Conservation (phyloP, 352 stramenopile species). For the Pythium rhizo-oryzae region DNA sequence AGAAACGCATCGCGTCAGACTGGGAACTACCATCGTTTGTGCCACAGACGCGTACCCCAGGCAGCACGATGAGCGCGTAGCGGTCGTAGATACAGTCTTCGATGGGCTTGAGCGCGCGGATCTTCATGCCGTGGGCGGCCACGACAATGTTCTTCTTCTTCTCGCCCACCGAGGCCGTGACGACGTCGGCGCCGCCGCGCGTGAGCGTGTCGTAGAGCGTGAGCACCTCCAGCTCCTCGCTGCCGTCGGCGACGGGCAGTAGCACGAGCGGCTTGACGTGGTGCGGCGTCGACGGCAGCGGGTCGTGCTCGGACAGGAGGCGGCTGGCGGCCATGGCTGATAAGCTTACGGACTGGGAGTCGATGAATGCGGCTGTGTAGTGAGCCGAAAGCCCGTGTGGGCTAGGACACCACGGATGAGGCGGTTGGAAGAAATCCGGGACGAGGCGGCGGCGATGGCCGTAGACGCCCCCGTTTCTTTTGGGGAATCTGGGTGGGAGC, state of each 20-base stretch:
- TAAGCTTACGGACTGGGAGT: neutral
- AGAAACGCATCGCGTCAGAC: neutral
- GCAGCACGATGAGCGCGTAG: conserved; percentile 75
- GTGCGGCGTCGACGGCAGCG: conserved; percentile 23
- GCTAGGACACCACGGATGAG: conserved; percentile 5
- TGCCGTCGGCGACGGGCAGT: conserved; percentile 61
- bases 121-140: conserved; percentile 58
- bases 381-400: neutral
- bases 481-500: no score
- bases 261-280: conserved; percentile 64
- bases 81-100: conserved; percentile 63
- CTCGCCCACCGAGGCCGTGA: conserved; percentile 50
- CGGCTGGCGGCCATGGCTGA: conserved; percentile 22
- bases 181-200: conserved; percentile 60
- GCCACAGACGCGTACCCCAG: conserved; percentile 54
- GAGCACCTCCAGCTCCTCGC: conserved; percentile 70
- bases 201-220: conserved; percentile 64
- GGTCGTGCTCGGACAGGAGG: conserved; percentile 25
- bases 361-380: neutral
- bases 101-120: conserved; percentile 65
- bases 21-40: neutral
- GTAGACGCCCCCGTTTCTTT: no score
- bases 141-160: conserved; percentile 68
- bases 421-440: conserved; percentile 2
- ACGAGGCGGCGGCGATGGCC: neutral